Evolutionary conservation across 2,329 filamentous ascomycete species (phyloP).

Genomic region (Fusarium clavum): DNA sequence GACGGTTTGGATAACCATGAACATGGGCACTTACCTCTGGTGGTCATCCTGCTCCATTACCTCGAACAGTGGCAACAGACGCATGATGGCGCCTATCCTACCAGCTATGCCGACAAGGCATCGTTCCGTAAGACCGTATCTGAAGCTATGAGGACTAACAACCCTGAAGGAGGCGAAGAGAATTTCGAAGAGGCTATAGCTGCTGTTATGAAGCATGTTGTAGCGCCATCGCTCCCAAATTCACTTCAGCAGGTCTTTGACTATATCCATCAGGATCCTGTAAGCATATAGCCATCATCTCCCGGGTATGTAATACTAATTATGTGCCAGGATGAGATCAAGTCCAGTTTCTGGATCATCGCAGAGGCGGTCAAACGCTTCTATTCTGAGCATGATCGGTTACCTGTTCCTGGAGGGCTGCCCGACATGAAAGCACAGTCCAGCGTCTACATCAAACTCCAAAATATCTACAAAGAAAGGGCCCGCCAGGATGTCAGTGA

Average conservation of each 20-base stretch:
- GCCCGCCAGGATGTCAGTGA: slow-evolving; percentile 82
- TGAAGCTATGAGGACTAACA: slow-evolving; percentile 74
- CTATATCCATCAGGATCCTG: slow-evolving; percentile 63
- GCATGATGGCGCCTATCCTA: slow-evolving; percentile 76
- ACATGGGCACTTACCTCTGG: slow-evolving; percentile 91
- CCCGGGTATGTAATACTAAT: slow-evolving; percentile 8
- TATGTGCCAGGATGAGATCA: slow-evolving; percentile 55
- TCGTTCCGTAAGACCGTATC: slow-evolving; percentile 80
- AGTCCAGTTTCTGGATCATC: slow-evolving; percentile 86
- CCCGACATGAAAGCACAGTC: slow-evolving; percentile 99
- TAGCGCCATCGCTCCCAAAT: slow-evolving; percentile 73
- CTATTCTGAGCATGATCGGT: slow-evolving; percentile 74
- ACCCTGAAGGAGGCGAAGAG: slow-evolving; percentile 88
- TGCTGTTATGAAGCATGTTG: slow-evolving; percentile 89
- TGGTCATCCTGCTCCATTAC: slow-evolving; percentile 84
- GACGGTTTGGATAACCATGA: slow-evolving; percentile 79
- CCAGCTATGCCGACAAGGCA: slow-evolving; percentile 85
- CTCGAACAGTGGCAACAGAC: slow-evolving; percentile 81
- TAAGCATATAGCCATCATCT: slow-evolving; percentile 53
- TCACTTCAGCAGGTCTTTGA: slow-evolving; percentile 83
- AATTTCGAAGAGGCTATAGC: slow-evolving; percentile 94
- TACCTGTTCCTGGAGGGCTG: slow-evolving; percentile 87
- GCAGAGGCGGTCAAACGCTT: slow-evolving; percentile 83
- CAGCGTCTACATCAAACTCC: slow-evolving; percentile 86
- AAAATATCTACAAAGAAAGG: slow-evolving; percentile 92